Conservation (phyloP, 768 basidiomycete species). For the Chalciporus sphaerocephalus region DNA sequence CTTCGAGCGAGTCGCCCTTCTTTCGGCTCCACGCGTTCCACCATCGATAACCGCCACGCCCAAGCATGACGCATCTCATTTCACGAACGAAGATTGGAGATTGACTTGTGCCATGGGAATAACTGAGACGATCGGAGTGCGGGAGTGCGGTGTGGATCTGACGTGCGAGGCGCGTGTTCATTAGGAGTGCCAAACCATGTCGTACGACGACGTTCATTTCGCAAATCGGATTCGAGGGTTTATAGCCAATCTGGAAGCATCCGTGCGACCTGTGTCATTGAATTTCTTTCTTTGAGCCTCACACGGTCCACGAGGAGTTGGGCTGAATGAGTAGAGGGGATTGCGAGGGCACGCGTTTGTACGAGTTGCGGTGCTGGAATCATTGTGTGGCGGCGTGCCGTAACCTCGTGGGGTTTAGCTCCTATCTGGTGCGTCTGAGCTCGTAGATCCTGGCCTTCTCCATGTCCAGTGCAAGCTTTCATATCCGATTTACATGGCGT, state of each 20-base stretch:
- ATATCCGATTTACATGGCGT: not conserved
- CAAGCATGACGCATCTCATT: constrained; percentile 22
- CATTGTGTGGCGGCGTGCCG: constrained; percentile 8
- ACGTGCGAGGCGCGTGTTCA: constrained; percentile 15
- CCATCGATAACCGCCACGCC: constrained; percentile 15
- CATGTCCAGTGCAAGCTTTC: not conserved
- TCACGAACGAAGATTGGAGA: constrained; percentile 8
- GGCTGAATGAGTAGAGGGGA: not conserved
- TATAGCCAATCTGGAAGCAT: constrained; percentile 22
- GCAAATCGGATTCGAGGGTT: constrained; percentile 23
- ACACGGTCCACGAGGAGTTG: not conserved
- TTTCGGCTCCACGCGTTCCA: constrained; percentile 3
- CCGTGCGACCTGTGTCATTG: no score
- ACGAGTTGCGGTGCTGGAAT: not conserved
- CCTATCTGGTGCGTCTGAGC: not conserved
- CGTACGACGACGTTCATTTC: constrained; percentile 19
- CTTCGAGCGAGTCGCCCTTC: constrained; percentile 2
- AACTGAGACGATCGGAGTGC: not conserved
- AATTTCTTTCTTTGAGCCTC: not conserved
- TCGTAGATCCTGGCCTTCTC: not conserved
- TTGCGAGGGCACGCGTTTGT: no score
- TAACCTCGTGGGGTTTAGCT: constrained; percentile 16
- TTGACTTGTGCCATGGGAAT: constrained; percentile 9
- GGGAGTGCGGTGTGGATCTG: constrained; percentile 7
- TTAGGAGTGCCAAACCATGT: not conserved